phyloP scores from a whole-genome alignment of 2,329 filamentous ascomycete genomes.

The Neofusicoccum cordaticola region DNA sequence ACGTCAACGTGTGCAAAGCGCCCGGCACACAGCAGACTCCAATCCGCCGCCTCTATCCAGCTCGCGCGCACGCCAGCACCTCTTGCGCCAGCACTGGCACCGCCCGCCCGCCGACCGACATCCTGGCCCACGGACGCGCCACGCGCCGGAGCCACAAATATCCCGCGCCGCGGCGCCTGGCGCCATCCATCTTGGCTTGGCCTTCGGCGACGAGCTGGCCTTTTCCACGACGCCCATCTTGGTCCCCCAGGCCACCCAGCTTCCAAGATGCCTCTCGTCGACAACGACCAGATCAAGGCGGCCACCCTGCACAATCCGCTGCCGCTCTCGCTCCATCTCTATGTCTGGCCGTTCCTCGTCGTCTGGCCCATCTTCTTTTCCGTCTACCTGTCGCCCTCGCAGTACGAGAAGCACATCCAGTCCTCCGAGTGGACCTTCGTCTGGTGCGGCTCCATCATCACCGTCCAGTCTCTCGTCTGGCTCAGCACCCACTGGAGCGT shows the following conservation, averaged over 20 bases:
- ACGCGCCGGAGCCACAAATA: constrained; percentile 10
- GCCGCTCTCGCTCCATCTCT: constrained; percentile 75
- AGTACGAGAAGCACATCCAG: constrained; percentile 87
- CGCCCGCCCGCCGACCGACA: too few relatives aligned
- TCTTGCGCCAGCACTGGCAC: too few relatives aligned
- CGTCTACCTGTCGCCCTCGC: constrained; percentile 76
- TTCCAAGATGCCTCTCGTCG: constrained; percentile 66
- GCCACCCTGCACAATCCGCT: constrained; percentile 87
- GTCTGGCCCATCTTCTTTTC: constrained; percentile 90
- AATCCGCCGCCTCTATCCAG: too few relatives aligned
- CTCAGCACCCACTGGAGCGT: constrained; percentile 98
- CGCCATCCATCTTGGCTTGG: constrained; percentile 1
- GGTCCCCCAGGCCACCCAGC: constrained; percentile 5
- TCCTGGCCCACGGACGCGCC: not conserved
- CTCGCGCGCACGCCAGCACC: too few relatives aligned
- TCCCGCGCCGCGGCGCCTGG: not conserved
- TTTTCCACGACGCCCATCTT: constrained; percentile 13
- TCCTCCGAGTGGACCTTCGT: constrained; percentile 99
- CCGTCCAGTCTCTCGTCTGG: constrained; percentile 84
- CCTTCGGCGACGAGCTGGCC: constrained; percentile 9
- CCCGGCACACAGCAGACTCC: too few relatives aligned
- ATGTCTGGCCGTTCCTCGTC: constrained; percentile 89
- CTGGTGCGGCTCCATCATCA: constrained; percentile 84
- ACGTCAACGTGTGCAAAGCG: too few relatives aligned
- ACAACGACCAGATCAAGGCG: constrained; percentile 83